phyloP scores from a whole-genome alignment of 139 green algal genomes.

The Chlamydomonas eustigma region DNA sequence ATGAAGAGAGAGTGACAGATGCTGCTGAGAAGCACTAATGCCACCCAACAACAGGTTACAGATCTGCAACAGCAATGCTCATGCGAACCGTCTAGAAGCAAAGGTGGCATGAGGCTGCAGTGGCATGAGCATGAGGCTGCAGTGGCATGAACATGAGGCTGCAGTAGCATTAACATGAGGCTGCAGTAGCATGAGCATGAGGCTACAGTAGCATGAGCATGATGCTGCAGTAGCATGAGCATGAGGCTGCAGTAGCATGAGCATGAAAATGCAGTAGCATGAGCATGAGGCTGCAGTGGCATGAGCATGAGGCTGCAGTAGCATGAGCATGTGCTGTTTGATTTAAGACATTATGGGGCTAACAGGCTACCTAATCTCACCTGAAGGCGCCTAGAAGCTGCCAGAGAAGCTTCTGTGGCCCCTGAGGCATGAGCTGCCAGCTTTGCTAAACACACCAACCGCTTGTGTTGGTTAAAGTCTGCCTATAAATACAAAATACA shows the following conservation, averaged over 20 bases:
- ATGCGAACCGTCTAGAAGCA: not conserved
- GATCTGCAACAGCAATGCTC: not conserved
- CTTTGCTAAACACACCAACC: constrained; percentile 9
- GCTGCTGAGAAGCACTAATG: not conserved
- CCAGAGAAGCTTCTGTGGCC: not conserved
- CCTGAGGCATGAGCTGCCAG: not conserved
- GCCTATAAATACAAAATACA: not conserved
- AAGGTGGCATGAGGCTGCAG: not conserved
- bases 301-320: not conserved
- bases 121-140: not conserved
- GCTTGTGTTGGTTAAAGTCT: not conserved
- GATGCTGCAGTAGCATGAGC: not conserved
- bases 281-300: not conserved
- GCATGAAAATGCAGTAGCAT: not conserved
- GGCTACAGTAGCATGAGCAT: not conserved
- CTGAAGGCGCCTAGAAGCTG: not conserved
- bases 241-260: not conserved
- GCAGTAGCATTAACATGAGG: not conserved
- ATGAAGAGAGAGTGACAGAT: not conserved
- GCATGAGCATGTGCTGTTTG: not conserved
- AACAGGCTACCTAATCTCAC: not conserved
- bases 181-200: not conserved
- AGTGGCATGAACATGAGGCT: not conserved
- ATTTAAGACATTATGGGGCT: not conserved
- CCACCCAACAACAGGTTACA: not conserved